phyloP scores from a whole-genome alignment of 257 asterid genomes.

The Plantago elongata region DNA sequence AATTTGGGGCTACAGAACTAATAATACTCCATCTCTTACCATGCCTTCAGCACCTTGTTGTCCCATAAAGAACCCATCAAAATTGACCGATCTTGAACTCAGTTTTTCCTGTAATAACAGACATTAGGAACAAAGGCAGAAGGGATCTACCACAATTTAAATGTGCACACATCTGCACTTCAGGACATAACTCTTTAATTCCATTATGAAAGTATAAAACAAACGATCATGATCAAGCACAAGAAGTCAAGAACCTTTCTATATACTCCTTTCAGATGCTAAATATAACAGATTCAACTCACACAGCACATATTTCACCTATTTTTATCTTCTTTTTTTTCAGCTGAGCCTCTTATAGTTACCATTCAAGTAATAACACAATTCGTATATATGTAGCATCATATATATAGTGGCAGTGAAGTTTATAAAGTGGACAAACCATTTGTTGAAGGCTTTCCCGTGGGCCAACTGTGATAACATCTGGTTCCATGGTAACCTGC shows the following conservation, averaged over 20 bases:
- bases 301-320: not conserved
- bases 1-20: conserved; percentile 8
- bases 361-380: conserved; percentile 5
- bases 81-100: conserved; percentile 61
- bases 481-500: conserved; percentile 75
- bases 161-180: not conserved
- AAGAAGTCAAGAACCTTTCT: not conserved
- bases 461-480: conserved; percentile 57
- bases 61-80: conserved; percentile 70
- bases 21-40: conserved; percentile 39
- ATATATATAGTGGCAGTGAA: conserved; percentile 4
- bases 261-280: not conserved
- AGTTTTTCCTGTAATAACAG: conserved; percentile 59
- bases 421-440: conserved; percentile 42
- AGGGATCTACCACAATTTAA: not conserved
- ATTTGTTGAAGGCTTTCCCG: conserved; percentile 78
- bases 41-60: conserved; percentile 83
- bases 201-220: not conserved
- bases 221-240: not conserved
- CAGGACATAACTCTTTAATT: not conserved
- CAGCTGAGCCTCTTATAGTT: not conserved
- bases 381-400: not conserved
- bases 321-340: not conserved
- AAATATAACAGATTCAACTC: not conserved
- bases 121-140: conserved; percentile 4